Base-by-base conservation (phyloP, 2,329 filamentous ascomycete species). In the Penicillium polonicum region DNA sequence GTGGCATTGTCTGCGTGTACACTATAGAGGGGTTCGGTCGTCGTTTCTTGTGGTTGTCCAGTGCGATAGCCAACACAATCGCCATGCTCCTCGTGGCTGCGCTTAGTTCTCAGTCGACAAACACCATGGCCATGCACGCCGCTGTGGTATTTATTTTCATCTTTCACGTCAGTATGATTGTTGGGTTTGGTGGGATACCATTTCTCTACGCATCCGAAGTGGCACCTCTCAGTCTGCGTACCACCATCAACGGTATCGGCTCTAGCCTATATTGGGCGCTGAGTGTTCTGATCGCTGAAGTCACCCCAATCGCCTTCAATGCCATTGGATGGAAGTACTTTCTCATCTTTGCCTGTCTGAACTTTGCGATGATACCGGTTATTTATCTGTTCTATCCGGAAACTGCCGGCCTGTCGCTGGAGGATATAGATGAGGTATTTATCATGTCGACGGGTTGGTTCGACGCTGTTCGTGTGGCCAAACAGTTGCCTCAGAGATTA, bases 151-250 rank as follows among this genome's bases (percentile, higher is more conserved):
- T 85, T 69, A 78, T 86, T 48, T 86, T 83, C 70, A 69, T 84
- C 46, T 87, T 83, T 74, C 83, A 85, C 70, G 83, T 81, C 63
- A 85, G 86, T 70, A 81, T 85, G 44, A 82, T 82, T 0, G 81
- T 85, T 56, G 84, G 83, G 0, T 85, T 84, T 72, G 75, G 85
- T 0, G 83, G 84, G 1, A 79, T 82, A 33, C 85, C 84, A 63
- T 86, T 85, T 72, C 74, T 86, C 21, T 86, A 86, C 5, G 31
- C 31, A 15, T 33, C 31, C 0, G 31, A 33, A 33, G 31, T 33
- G 31, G 12, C 31, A 33, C 31, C 31, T 2, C 56, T 72, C 21
- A 70, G 71, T 55, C 53, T 72, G 17, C 67, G 69, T 5, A 68
- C 83, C 1, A 78, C 81, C 21, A 84, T 86, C 78, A 80, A 81